Base-by-base conservation (phyloP, 371 early-diverging fungal species). In the Syncephalastrum sp. region DNA sequence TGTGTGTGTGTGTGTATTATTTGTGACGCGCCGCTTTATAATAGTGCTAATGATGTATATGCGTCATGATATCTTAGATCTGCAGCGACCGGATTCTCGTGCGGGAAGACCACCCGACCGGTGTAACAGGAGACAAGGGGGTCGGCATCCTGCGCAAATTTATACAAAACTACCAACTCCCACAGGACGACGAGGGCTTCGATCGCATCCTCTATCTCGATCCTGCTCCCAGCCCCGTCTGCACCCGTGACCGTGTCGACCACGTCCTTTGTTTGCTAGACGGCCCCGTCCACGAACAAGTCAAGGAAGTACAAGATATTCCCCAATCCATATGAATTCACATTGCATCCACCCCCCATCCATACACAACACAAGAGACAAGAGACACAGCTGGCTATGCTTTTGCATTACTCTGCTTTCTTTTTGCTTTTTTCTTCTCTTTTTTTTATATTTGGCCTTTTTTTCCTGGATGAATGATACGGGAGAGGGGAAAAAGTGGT, bases 31-130 rank as follows among this genome's bases (percentile, higher is more conserved):
- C 1, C 19, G 33, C 21, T 24, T 43, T 41, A 44, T 43, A 51
- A 16, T 24, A 48, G 47, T n/a, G 7, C 44, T 14, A 51, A 16
- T 25, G 14, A 27, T n/a, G 25, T 27, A 38, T 33, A 6, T 38
- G 27, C 38, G 38, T 8, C 38, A 33, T 33, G 6, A 4, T 24
- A 12, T 24, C 0, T 41, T 70, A 80, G 65, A 70, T 74, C 61
- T 88, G 88, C 69, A 72, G 77, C 61, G 68, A 75, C 43, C 83
- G 91, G 7, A 85, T 90, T 16, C 57, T 72, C 25, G 65, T 63
- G 12, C 77, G 91, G 23, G 53, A 60, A 55, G 71, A 85, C n/a
- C 91, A 91, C 66, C 87, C 89, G 25, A 88, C 89, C 4, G 85
- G 86, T 33, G 90, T 91, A n/a, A 71, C 72, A 16, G 90, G 91